These are phyloP conservation scores for Encephalitozoon hellem DNA, from an alignment of 371 early-diverging fungal species.

Conservation along the genomic window DNA sequence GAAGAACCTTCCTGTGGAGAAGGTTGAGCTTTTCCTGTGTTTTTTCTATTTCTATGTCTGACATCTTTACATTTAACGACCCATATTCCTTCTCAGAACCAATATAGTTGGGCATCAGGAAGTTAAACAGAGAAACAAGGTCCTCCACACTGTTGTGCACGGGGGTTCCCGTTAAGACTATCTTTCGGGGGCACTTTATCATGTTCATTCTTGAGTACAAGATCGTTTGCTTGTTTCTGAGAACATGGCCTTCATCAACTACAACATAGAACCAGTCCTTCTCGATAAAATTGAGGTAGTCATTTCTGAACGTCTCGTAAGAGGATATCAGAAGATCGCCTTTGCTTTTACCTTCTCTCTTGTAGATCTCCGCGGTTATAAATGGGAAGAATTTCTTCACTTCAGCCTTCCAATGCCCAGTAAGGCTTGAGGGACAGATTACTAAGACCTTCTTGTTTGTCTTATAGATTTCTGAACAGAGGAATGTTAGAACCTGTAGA, in stretches of 20 bases:
- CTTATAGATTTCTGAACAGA: conserved; percentile 34
- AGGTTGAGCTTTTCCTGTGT: conserved; percentile 67
- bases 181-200: conserved; percentile 72
- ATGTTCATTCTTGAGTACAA: conserved; percentile 73
- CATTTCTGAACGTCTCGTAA: conserved; percentile 87
- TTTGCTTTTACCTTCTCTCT: neutral
- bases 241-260: conserved; percentile 96
- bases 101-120: conserved; percentile 80
- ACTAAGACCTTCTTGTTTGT: conserved; percentile 69
- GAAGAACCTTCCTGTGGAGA: conserved; percentile 85
- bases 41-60: conserved; percentile 54
- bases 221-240: conserved; percentile 85
- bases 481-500: conserved; percentile 65
- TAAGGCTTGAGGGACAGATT: conserved; percentile 86
- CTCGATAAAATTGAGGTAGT: conserved; percentile 69
- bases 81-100: conserved; percentile 59
- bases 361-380: neutral
- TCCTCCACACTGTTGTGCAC: conserved; percentile 78
- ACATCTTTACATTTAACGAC: conserved; percentile 65
- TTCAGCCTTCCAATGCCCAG: conserved; percentile 94
- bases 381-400: conserved; percentile 61
- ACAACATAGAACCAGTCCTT: conserved; percentile 84
- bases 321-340: conserved; percentile 68
- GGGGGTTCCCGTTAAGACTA: conserved; percentile 91
- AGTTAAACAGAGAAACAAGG: conserved; percentile 67